phyloP scores from a whole-genome alignment of 1,139 yeast species.

The Debaryomyces udenii region DNA sequence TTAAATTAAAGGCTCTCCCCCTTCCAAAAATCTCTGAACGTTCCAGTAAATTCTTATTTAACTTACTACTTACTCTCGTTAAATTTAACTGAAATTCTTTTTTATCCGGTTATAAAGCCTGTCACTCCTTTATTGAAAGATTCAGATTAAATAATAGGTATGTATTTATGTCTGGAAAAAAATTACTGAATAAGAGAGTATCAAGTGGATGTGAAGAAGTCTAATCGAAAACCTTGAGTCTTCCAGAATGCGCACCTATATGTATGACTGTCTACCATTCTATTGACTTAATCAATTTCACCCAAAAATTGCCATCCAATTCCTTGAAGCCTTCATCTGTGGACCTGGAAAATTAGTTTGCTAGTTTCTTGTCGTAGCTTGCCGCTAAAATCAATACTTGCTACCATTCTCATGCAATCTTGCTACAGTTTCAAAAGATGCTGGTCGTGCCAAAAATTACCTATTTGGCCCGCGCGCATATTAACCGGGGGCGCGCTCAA shows the following conservation, averaged over 20 bases:
- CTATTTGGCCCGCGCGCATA: slow-evolving; percentile 3
- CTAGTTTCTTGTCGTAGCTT: too few species aligned
- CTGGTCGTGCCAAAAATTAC: slow-evolving; percentile 3
- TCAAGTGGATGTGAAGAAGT: too few species aligned
- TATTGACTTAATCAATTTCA: too few species aligned
- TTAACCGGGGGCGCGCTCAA: slow-evolving; percentile 8
- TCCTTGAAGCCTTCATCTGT: too few species aligned
- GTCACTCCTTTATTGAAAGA: slow-evolving; percentile 16
- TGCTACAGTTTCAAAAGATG: slow-evolving; percentile 2
- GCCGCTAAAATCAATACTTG: not conserved
- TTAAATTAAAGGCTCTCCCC: slow-evolving; percentile 4
- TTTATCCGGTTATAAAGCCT: slow-evolving; percentile 17
- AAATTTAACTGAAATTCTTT: slow-evolving; percentile 8
- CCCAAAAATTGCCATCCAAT: too few species aligned
- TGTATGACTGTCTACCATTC: too few species aligned
- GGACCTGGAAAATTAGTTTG: too few species aligned
- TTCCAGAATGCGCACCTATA: too few species aligned
- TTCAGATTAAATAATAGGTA: slow-evolving; percentile 8
- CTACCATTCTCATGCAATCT: not conserved
- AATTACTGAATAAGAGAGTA: too few species aligned
- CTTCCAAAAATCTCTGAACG: not conserved
- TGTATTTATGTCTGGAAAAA: not conserved
- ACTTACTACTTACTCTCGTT: slow-evolving; percentile 7
- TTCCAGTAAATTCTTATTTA: not conserved
- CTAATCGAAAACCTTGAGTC: too few species aligned